A percentile compares a stretch with the other conserved stretches of the same genome.
Evolutionary conservation across 139 green algal genomes (phyloP).

Genomic region (Chlorella sp.): DNA sequence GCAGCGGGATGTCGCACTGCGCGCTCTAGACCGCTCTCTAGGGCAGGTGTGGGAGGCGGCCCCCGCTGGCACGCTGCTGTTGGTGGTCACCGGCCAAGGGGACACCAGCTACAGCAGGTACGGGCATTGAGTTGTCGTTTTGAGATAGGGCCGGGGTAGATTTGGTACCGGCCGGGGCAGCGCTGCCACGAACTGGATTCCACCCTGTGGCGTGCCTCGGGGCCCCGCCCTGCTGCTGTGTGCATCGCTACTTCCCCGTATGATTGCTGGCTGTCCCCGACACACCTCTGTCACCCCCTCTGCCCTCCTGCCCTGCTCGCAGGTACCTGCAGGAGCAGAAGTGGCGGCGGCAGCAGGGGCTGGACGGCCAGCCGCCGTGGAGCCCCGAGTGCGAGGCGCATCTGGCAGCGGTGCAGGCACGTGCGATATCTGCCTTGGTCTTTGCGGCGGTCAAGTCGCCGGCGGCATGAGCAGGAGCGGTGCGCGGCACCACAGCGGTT

Average conservation of each 20-base stretch:
- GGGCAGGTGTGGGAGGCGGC: slow-evolving; percentile 51
- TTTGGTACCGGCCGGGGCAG: too few relatives aligned
- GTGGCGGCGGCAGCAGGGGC: slow-evolving; percentile 52
- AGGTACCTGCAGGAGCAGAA: slow-evolving; percentile 63
- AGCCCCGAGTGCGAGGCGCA: slow-evolving; percentile 50
- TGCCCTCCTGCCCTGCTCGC: not conserved
- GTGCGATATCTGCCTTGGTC: slow-evolving; percentile 49
- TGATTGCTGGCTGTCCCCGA: too few relatives aligned
- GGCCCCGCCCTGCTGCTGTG: too few relatives aligned
- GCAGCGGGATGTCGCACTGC: slow-evolving; percentile 40
- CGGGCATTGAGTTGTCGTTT: too few relatives aligned
- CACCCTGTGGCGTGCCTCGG: too few relatives aligned
- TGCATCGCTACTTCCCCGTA: too few relatives aligned
- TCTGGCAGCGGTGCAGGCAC: slow-evolving; percentile 12
- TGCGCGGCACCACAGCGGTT: too few relatives aligned
- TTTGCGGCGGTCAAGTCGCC: slow-evolving; percentile 58
- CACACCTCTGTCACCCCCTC: too few relatives aligned
- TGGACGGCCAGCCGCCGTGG: slow-evolving; percentile 62
- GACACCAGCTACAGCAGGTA: slow-evolving; percentile 59
- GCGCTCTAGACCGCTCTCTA: slow-evolving; percentile 51
- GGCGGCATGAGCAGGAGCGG: not conserved
- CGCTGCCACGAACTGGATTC: too few relatives aligned
- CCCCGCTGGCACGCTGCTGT: slow-evolving; percentile 64
- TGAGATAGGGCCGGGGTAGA: too few relatives aligned
- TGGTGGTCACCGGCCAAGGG: slow-evolving; percentile 70